A percentile compares a stretch with the other conserved stretches of the same genome.
These are phyloP conservation scores for Blepharisma japonicum DNA, from an alignment of 73 alveolate genomes.

Conservation along the genomic window DNA sequence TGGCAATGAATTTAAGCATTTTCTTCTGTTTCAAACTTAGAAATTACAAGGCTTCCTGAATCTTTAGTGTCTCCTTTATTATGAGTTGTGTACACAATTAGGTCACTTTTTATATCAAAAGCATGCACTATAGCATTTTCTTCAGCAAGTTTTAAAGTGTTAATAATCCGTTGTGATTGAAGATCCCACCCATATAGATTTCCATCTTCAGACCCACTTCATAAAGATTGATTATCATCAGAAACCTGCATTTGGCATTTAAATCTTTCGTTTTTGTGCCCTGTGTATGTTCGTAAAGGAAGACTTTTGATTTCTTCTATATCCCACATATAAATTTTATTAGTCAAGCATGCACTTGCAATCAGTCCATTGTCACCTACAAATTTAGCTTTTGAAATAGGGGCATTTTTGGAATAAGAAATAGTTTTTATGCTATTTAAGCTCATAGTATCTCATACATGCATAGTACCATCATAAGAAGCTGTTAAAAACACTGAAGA, in stretches of 20 bases:
- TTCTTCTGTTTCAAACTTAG: too few relatives aligned
- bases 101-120: too few relatives aligned
- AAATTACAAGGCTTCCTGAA: too few relatives aligned
- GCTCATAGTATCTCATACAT: slow-evolving; percentile 32
- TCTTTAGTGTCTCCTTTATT: too few relatives aligned
- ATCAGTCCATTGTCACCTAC: neutral
- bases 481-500: slow-evolving; percentile 22
- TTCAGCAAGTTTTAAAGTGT: too few relatives aligned
- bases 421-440: slow-evolving; percentile 1
- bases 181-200: neutral
- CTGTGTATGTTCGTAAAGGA: neutral
- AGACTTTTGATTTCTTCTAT: slow-evolving; percentile 14
- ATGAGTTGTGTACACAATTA: too few relatives aligned
- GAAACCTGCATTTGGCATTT: neutral
- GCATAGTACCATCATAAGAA: slow-evolving; percentile 29
- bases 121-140: too few relatives aligned
- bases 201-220: slow-evolving; percentile 24
- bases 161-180: neutral
- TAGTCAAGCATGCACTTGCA: neutral
- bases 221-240: neutral
- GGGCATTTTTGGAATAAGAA: neutral
- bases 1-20: too few relatives aligned
- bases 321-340: slow-evolving; percentile 8
- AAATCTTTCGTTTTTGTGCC: neutral
- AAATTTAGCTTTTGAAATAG: slow-evolving; percentile 12